phyloP scores from a whole-genome alignment of 352 stramenopile species.

The Pythium oligandrum region DNA sequence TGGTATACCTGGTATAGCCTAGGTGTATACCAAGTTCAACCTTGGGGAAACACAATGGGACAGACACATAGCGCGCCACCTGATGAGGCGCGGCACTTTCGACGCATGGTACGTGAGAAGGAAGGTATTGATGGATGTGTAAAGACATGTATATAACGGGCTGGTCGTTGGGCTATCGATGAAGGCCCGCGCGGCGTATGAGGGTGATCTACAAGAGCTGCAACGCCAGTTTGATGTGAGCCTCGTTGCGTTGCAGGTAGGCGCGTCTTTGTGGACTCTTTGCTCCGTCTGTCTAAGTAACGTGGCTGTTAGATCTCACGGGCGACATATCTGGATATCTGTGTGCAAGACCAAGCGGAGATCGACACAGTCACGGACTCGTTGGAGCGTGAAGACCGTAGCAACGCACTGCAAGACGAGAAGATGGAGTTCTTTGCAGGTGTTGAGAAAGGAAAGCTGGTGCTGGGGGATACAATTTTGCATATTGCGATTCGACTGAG shows the following conservation, averaged over 20 bases:
- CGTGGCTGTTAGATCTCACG: constrained; percentile 41
- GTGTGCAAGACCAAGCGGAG: constrained; percentile 48
- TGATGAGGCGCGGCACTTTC: constrained; percentile 49
- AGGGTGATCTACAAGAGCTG: constrained; percentile 38
- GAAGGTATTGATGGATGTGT: background rate
- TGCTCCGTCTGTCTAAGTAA: background rate
- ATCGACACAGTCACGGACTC: constrained; percentile 62
- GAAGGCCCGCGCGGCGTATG: constrained; percentile 47
- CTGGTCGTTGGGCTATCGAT: background rate
- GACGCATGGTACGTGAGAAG: constrained; percentile 16
- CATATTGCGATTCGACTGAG: constrained; percentile 60
- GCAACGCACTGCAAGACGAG: constrained; percentile 53
- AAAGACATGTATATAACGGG: background rate
- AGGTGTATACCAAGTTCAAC: too few species aligned
- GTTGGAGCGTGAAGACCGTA: constrained; percentile 38
- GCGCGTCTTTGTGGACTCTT: background rate
- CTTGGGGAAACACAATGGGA: constrained; percentile 22
- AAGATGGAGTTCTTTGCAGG: constrained; percentile 77
- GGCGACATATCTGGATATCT: constrained; percentile 73
- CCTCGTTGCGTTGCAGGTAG: constrained; percentile 48
- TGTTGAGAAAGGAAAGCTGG: constrained; percentile 45
- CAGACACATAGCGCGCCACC: constrained; percentile 56
- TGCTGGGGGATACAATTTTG: constrained; percentile 66
- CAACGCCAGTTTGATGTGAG: constrained; percentile 31
- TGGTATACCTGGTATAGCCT: too few species aligned